Evolutionary conservation across 345 rosid genomes (phyloP).

Genomic region (Heritiera littoralis): DNA sequence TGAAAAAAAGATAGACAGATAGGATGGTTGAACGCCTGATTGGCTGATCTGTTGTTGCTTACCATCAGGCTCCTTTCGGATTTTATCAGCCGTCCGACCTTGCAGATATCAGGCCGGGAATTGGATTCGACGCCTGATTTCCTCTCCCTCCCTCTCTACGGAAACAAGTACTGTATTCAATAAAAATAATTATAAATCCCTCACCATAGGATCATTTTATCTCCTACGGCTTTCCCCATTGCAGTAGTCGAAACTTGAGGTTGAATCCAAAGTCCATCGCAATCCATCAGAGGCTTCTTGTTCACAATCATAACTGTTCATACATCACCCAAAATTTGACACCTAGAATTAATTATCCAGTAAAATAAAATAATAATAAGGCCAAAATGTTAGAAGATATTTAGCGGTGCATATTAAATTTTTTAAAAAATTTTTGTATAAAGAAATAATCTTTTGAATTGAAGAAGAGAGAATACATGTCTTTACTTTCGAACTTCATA

Average conservation of each 20-base stretch:
- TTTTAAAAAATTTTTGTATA: too few species aligned
- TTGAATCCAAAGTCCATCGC: neutral
- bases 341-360: too few species aligned
- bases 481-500: too few species aligned
- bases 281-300: neutral
- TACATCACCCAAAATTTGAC: neutral
- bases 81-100: neutral
- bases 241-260: neutral
- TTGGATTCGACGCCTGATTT: neutral
- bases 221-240: neutral
- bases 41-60: too few species aligned
- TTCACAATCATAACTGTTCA: neutral
- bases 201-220: too few species aligned
- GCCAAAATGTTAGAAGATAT: neutral
- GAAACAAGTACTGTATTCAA: too few species aligned
- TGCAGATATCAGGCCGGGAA: neutral
- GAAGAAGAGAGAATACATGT: too few species aligned
- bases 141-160: neutral
- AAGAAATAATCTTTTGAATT: too few species aligned
- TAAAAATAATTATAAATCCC: too few species aligned
- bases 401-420: neutral
- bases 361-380: neutral
- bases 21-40: neutral
- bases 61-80: neutral
- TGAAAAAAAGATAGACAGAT: neutral